Evolutionary conservation across 306 rosid genomes (phyloP).

Genomic region (Begonia masoniana): DNA sequence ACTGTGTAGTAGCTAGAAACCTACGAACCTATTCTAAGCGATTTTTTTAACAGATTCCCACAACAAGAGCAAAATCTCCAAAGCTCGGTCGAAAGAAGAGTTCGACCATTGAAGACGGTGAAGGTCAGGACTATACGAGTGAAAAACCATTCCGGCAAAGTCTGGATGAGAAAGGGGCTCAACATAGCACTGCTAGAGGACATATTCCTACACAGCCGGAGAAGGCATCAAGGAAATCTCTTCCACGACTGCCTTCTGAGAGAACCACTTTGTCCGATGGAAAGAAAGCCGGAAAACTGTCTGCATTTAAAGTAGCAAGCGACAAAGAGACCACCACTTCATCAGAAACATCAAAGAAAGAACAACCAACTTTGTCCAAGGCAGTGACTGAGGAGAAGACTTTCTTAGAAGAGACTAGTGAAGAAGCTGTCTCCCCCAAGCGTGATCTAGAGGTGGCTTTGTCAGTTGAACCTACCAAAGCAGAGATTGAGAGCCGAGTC

Average conservation of each 20-base stretch:
- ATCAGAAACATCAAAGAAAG: conserved; percentile 25
- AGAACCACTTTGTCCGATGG: conserved; percentile 35
- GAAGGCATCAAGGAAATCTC: conserved; percentile 83
- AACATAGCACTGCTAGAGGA: conserved; percentile 36
- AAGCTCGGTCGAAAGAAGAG: conserved; percentile 88
- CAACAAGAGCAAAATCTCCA: conserved; percentile 98
- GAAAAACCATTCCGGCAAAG: conserved; percentile 44
- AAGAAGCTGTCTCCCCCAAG: conserved; percentile 6
- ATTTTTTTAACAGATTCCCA: conserved; percentile 52
- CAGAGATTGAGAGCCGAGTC: conserved; percentile 4
- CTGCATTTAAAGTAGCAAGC: conserved; percentile 34
- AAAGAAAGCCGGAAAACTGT: conserved; percentile 22
- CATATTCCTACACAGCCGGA: conserved; percentile 29
- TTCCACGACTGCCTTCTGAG: conserved; percentile 70
- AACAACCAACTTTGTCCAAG: conserved; percentile 7
- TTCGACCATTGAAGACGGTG: conserved; percentile 32
- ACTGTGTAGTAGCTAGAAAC: too few species aligned
- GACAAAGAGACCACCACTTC: conserved; percentile 25
- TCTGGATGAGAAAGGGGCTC: conserved; percentile 56
- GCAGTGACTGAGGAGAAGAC: conserved; percentile 16
- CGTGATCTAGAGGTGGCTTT: conserved; percentile 17
- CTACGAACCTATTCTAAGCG: too few species aligned
- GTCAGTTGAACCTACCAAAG: conserved; percentile 23
- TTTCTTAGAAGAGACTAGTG: conserved; percentile 14
- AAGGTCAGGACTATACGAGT: conserved; percentile 25